These are phyloP conservation scores for Acanthamoeba divionensis DNA, from an alignment of 208 protist species.

Conservation along the genomic window DNA sequence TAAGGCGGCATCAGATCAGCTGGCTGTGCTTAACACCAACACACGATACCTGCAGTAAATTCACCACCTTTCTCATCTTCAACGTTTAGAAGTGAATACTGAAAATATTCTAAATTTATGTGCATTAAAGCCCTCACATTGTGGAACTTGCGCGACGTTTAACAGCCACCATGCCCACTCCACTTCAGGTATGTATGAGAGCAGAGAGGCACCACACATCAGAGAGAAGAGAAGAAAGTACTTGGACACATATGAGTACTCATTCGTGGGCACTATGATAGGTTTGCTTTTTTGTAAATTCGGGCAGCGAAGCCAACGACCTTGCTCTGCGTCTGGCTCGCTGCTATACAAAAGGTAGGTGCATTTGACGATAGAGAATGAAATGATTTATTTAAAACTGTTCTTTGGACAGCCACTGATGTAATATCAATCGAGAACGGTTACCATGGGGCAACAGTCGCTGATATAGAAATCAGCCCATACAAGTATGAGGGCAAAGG, in stretches of 20 bases:
- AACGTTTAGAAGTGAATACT: neutral
- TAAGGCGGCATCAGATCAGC: constrained; percentile 65
- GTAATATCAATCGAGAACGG: constrained; percentile 1
- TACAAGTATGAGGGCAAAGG: constrained; percentile 40
- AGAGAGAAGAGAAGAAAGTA: too few species aligned
- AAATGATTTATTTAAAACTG: too few species aligned
- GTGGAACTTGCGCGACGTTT: constrained; percentile 45
- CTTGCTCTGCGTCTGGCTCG: constrained; percentile 76
- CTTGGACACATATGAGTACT: too few species aligned
- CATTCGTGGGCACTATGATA: too few species aligned
- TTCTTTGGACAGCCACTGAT: constrained; percentile 5
- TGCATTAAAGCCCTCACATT: constrained; percentile 12
- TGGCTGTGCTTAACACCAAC: constrained; percentile 74
- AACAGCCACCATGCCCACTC: constrained; percentile 58
- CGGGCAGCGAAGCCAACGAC: constrained; percentile 84
- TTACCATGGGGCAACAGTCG: neutral
- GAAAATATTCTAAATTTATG: neutral
- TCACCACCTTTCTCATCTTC: neutral
- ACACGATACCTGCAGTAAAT: constrained; percentile 73
- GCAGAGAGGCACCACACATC: too few species aligned
- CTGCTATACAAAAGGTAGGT: constrained; percentile 51
- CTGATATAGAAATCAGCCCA: neutral
- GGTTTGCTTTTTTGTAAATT: constrained; percentile 85
- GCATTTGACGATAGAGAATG: neutral
- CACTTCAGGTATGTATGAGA: constrained; percentile 27